A percentile compares a stretch with the other conserved stretches of the same genome.
Conservation (phyloP, 2,329 filamentous ascomycete species). For the Lasiodiplodia theobromae region DNA sequence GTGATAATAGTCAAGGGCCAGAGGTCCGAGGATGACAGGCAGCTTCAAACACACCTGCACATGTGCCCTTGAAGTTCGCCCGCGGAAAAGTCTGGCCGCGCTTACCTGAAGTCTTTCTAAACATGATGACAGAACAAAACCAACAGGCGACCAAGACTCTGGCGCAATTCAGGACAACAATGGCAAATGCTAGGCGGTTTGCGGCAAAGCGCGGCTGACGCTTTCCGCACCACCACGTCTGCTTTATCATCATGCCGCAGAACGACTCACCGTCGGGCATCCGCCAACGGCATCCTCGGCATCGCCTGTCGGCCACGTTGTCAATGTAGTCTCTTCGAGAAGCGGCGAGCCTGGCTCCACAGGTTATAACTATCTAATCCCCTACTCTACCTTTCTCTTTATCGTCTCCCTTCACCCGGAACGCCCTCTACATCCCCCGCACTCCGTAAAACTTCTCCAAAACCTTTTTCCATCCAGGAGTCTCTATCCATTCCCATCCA, state of each 20-base stretch:
- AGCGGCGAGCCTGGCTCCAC: background rate
- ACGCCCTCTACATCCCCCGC: too few species aligned
- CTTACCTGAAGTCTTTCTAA: background rate
- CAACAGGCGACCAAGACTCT: background rate
- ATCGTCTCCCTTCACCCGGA: background rate
- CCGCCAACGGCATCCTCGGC: slow-evolving; percentile 1
- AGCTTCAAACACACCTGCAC: background rate
- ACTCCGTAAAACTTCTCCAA: background rate
- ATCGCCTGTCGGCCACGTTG: background rate
- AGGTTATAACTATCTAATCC: background rate
- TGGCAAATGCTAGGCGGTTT: background rate
- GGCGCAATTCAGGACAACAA: background rate
- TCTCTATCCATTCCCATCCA: too few species aligned
- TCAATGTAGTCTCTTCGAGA: background rate
- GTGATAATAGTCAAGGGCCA: too few species aligned
- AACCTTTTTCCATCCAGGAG: background rate
- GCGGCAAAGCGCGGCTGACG: background rate
- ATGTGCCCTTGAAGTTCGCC: background rate
- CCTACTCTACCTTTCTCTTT: background rate
- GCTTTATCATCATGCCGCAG: slow-evolving; percentile 16
- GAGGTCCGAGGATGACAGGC: background rate
- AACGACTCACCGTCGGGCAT: background rate
- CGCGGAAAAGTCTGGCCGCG: background rate
- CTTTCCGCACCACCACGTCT: background rate
- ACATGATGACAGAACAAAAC: too few species aligned